These are phyloP conservation scores for Leptographium lundbergii DNA, from an alignment of 2,329 filamentous ascomycete genomes.

Conservation along the genomic window DNA sequence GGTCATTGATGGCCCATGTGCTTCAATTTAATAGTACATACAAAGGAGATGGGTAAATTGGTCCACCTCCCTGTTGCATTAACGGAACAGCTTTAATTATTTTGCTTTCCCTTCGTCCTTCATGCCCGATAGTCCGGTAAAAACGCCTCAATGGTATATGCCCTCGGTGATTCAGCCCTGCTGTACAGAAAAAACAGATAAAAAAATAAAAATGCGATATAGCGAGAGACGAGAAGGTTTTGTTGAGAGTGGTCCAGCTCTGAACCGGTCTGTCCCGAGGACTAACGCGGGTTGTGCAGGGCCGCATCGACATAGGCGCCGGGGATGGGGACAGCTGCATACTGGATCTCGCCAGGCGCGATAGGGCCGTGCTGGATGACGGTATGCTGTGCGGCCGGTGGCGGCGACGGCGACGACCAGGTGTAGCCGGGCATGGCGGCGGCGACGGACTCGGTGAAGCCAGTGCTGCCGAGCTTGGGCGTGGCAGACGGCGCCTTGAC, in stretches of 20 bases:
- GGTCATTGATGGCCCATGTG: neutral
- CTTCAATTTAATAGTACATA: neutral
- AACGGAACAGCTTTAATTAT: neutral
- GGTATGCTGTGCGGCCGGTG: slow-evolving; percentile 25
- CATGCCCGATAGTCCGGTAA: neutral
- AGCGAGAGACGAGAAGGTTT: slow-evolving; percentile 12
- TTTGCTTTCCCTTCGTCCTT: neutral
- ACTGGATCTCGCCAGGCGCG: slow-evolving; percentile 70
- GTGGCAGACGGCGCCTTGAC: slow-evolving; percentile 65
- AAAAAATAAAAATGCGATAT: slow-evolving; percentile 4
- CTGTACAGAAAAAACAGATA: slow-evolving; percentile 4
- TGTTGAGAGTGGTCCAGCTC: neutral
- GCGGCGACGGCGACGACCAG: slow-evolving; percentile 10
- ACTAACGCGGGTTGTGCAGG: slow-evolving; percentile 33
- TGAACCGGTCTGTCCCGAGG: neutral
- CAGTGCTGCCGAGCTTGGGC: slow-evolving; percentile 51
- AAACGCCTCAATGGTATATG: slow-evolving; percentile 3
- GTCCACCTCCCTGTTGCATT: neutral
- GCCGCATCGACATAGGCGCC: slow-evolving; percentile 58
- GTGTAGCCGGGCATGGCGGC: neutral
- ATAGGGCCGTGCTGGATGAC: slow-evolving; percentile 52
- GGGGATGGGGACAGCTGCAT: slow-evolving; percentile 79
- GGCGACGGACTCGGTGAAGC: slow-evolving; percentile 33
- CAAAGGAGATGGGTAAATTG: neutral
- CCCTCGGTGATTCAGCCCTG: slow-evolving; percentile 4